Evolutionary conservation across 1,284 basidiomycete genomes (phyloP).

Genomic region (Vanrija sp.): DNA sequence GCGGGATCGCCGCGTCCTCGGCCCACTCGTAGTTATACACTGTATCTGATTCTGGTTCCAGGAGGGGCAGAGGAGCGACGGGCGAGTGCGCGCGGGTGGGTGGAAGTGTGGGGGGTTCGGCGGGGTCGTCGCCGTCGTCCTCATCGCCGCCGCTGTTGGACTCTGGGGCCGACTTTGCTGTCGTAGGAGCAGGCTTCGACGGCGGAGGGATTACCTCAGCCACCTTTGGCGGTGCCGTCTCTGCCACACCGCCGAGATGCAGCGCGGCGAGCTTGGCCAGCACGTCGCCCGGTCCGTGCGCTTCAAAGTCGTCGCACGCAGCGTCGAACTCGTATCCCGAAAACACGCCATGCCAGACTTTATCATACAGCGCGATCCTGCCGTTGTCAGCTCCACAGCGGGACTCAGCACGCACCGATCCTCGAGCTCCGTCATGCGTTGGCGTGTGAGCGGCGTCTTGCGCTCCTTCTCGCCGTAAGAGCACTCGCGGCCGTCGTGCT

Average conservation of each 20-base stretch:
- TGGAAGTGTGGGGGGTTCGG: no score
- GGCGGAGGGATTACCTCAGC: background rate
- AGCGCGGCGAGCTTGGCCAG: background rate
- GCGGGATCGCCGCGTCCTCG: background rate
- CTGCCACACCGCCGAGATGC: background rate
- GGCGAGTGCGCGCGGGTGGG: no score
- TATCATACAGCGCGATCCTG: background rate
- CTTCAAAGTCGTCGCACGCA: background rate
- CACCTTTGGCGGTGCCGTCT: background rate
- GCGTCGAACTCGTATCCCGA: background rate
- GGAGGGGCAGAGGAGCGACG: background rate
- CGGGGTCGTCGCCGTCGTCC: background rate
- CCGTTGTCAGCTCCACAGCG: no score
- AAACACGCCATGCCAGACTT: no score
- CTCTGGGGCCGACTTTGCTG: background rate
- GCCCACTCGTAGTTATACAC: constrained; percentile 11
- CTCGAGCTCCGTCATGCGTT: constrained; percentile 25
- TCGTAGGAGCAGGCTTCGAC: background rate
- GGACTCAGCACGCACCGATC: constrained; percentile 10
- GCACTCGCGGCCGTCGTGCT: constrained; percentile 10
- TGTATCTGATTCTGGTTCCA: background rate
- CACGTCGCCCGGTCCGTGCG: background rate
- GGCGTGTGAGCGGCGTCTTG: constrained; percentile 19
- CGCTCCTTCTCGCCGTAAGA: constrained; percentile 2
- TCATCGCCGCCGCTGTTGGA: background rate